Evolutionary conservation across 257 asterid species (phyloP).

Genomic region (Nicotiana knightiana): DNA sequence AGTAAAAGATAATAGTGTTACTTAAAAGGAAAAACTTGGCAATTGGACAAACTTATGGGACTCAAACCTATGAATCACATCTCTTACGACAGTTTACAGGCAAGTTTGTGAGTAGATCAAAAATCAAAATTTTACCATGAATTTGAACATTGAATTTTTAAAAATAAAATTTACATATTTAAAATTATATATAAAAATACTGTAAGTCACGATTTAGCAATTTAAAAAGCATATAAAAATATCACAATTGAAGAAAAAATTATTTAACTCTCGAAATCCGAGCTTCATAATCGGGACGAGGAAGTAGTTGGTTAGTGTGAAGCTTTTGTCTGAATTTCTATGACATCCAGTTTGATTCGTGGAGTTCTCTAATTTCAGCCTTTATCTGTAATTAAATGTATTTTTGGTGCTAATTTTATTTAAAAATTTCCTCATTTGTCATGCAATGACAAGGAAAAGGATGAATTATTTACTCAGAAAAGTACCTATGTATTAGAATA

Average conservation of each 20-base stretch:
- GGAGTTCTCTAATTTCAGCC: neutral
- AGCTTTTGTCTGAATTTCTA: neutral
- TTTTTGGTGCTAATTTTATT: too few relatives aligned
- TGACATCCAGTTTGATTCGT: neutral
- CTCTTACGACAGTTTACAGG: neutral
- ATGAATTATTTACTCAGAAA: neutral
- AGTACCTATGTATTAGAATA: neutral
- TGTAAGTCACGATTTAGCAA: too few relatives aligned
- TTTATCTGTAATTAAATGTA: neutral
- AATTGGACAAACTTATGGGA: neutral
- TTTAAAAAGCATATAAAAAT: too few relatives aligned
- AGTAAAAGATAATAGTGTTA: neutral
- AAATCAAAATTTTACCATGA: neutral
- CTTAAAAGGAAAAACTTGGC: neutral
- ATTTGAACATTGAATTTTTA: too few relatives aligned
- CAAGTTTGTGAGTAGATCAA: neutral
- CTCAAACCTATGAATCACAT: neutral
- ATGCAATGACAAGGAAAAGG: neutral
- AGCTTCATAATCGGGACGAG: too few relatives aligned
- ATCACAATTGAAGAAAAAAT: too few relatives aligned
- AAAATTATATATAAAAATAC: too few relatives aligned
- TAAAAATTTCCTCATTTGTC: neutral
- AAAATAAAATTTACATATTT: too few relatives aligned
- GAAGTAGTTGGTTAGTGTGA: too few relatives aligned
- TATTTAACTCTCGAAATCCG: too few relatives aligned